phyloP scores from a whole-genome alignment of 192 early-diverging fungal species.

The Coemansia sp. region DNA sequence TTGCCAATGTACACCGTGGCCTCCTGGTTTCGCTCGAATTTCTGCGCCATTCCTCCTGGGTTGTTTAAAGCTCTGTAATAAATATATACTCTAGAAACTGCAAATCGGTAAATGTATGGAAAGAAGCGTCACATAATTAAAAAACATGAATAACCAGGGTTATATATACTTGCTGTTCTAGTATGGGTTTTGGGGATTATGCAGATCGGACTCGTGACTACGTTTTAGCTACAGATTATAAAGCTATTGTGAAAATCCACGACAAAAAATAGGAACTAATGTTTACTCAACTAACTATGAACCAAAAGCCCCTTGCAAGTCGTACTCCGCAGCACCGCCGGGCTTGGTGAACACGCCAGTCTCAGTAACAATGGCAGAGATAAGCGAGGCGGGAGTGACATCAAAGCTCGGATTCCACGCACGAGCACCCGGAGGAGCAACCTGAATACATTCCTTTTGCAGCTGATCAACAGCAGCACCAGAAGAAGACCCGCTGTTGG shows the following conservation, averaged over 20 bases:
- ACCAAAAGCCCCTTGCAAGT: conserved; percentile 39
- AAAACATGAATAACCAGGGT: not conserved
- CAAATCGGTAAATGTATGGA: not conserved
- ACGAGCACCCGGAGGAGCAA: conserved; percentile 79
- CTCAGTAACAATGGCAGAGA: conserved; percentile 92
- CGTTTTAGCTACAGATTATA: too few relatives aligned
- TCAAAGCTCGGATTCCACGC: conserved; percentile 99
- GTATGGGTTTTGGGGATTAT: too few relatives aligned
- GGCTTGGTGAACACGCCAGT: conserved; percentile 72
- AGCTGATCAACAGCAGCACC: conserved; percentile 18
- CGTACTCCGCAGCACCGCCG: conserved; percentile 53
- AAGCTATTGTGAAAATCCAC: not conserved
- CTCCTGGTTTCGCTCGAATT: conserved; percentile 93
- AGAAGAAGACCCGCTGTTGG: conserved; percentile 19
- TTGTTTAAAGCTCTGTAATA: too few relatives aligned
- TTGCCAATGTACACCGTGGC: conserved; percentile 98
- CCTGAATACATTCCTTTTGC: conserved; percentile 61
- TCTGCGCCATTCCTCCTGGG: conserved; percentile 49
- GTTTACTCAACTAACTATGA: too few relatives aligned
- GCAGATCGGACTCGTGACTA: too few relatives aligned
- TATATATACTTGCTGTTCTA: not conserved
- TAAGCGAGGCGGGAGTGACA: conserved; percentile 83
- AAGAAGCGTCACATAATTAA: not conserved
- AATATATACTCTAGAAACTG: too few relatives aligned
- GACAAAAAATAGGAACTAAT: not conserved